Conservation (phyloP, 163 green algal species). For the Trebouxia gelatinosa region DNA sequence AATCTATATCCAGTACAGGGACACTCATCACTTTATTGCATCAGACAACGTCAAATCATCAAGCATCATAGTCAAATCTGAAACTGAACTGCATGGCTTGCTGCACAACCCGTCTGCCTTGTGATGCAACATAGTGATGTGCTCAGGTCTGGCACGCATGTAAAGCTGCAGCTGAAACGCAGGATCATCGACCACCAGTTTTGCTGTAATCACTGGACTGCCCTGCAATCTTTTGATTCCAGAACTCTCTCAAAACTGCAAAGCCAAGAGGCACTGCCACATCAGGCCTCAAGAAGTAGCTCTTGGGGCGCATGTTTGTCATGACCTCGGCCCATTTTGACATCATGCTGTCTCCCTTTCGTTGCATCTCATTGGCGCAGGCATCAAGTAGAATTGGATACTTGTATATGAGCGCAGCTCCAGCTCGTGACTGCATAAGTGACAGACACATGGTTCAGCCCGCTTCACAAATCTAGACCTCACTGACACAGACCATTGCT, state of each 20-base stretch:
- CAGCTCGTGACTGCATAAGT: constrained; percentile 61
- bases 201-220: constrained; percentile 32
- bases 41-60: too few species aligned
- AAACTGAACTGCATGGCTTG: too few species aligned
- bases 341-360: constrained; percentile 80
- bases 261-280: constrained; percentile 67
- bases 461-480: too few species aligned
- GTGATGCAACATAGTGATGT: too few species aligned
- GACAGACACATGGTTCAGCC: too few species aligned
- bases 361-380: constrained; percentile 82
- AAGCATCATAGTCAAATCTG: too few species aligned
- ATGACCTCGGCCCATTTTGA: constrained; percentile 75
- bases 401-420: constrained; percentile 76
- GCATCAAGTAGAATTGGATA: constrained; percentile 90
- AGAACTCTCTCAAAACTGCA: constrained; percentile 71
- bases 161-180: too few species aligned
- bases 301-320: constrained; percentile 90
- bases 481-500: too few species aligned
- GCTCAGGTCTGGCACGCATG: too few species aligned
- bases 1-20: too few species aligned
- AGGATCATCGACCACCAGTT: not conserved
- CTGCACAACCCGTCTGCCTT: too few species aligned
- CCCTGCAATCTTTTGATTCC: constrained; percentile 61
- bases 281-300: constrained; percentile 86
- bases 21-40: too few species aligned